Percentiles rank a stretch among this genome's conserved stretches.
These are phyloP conservation scores for Penicillium sp. DNA, from an alignment of 2,329 filamentous ascomycete genomes.

Conservation along the genomic window DNA sequence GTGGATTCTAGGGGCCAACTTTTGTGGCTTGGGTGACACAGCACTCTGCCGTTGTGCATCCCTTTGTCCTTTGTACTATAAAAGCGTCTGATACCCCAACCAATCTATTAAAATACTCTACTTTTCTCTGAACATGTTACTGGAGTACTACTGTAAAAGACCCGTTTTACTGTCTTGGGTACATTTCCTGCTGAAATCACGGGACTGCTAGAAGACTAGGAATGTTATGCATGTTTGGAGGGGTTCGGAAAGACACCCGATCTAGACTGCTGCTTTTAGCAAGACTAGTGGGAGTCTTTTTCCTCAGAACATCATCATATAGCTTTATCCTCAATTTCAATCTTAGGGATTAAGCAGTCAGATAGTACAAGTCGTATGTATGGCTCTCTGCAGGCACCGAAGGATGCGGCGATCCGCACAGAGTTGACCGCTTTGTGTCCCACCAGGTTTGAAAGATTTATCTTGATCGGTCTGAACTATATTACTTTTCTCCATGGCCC, in stretches of 20 bases:
- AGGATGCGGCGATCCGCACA: slow-evolving; percentile 12
- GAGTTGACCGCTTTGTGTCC: slow-evolving; percentile 8
- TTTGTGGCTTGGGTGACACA: not conserved
- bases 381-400: slow-evolving; percentile 9
- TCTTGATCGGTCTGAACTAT: not conserved
- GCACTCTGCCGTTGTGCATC: not conserved
- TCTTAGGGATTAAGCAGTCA: not conserved
- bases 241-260: not conserved
- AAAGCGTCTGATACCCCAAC: slow-evolving; percentile 17
- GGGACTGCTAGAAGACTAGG: not conserved
- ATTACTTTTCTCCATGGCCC: not conserved
- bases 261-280: not conserved
- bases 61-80: not conserved
- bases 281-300: not conserved
- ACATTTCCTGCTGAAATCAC: slow-evolving; percentile 1
- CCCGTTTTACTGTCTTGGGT: not conserved
- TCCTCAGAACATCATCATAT: not conserved
- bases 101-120: not conserved
- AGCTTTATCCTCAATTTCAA: not conserved
- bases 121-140: slow-evolving; percentile 1
- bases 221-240: not conserved
- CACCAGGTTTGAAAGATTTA: not conserved
- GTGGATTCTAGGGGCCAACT: not conserved
- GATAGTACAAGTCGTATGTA: not conserved
- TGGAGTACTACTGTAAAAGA: not conserved